Conservation (phyloP, 306 rosid species). For the Arachis hypogaea region DNA sequence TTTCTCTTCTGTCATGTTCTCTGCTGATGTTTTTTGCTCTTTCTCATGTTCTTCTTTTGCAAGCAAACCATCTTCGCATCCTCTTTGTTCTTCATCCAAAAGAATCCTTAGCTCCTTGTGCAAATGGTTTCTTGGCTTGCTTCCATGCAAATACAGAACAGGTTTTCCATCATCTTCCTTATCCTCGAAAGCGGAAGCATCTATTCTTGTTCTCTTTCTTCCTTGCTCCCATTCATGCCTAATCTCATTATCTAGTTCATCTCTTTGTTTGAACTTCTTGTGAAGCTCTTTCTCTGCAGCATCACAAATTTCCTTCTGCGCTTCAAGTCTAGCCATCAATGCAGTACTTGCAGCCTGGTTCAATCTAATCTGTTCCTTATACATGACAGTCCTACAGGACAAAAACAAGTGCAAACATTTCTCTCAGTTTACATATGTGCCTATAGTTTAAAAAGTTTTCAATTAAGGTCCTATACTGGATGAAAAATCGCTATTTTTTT, state of each 20-base stretch:
- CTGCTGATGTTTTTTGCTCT: conserved; percentile 39
- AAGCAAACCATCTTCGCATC: conserved; percentile 55
- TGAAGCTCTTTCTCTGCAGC: conserved; percentile 88
- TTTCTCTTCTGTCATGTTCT: conserved; percentile 39
- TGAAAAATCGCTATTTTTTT: too few relatives aligned
- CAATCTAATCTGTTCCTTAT: conserved; percentile 93
- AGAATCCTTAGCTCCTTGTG: conserved; percentile 89
- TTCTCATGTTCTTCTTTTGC: conserved; percentile 49
- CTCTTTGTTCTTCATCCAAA: conserved; percentile 86
- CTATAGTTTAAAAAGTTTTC: neutral
- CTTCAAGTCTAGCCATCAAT: conserved; percentile 95
- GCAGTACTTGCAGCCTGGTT: conserved; percentile 89
- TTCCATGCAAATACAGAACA: conserved; percentile 56
- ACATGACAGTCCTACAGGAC: conserved; percentile 77
- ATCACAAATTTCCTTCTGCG: conserved; percentile 80
- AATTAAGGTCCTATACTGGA: too few relatives aligned
- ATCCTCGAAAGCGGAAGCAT: conserved; percentile 58
- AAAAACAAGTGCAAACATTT: conserved; percentile 9
- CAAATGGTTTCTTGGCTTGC: conserved; percentile 60
- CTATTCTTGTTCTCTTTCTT: conserved; percentile 86
- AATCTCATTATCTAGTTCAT: conserved; percentile 80
- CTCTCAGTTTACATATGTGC: neutral
- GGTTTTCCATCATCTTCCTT: conserved; percentile 42
- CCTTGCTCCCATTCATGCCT: conserved; percentile 81
- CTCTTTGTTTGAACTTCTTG: conserved; percentile 68